Percentiles rank a stretch among this genome's conserved stretches.
Conservation (phyloP, 495 filamentous ascomycete genomes). For the Sordaria brevicollis region DNA sequence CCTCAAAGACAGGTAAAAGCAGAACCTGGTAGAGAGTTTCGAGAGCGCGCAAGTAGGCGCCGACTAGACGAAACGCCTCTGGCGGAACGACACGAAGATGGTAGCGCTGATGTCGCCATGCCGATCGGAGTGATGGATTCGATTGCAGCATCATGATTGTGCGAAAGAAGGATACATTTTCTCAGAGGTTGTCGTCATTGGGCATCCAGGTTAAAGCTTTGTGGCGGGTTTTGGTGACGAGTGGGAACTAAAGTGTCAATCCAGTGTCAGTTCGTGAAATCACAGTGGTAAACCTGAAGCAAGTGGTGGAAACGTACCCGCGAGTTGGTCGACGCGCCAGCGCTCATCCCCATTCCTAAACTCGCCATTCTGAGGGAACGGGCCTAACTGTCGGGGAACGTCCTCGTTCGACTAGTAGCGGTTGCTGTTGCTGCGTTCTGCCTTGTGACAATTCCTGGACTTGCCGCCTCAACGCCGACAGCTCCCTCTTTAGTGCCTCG, state of each 20-base stretch:
- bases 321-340: background rate
- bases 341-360: background rate
- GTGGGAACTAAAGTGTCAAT: background rate
- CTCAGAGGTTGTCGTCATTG: background rate
- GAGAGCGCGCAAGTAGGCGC: constrained; percentile 39
- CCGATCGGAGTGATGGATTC: background rate
- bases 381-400: background rate
- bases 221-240: background rate
- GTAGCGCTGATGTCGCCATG: background rate
- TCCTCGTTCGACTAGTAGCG: background rate
- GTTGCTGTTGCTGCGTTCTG: background rate
- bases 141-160: background rate
- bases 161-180: background rate
- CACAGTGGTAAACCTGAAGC: background rate
- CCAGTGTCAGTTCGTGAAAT: background rate
- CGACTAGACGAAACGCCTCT: constrained; percentile 35
- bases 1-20: constrained; percentile 39
- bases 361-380: background rate
- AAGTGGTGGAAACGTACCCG: background rate
- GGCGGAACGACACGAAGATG: background rate
- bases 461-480: background rate
- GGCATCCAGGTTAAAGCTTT: background rate
- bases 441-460: background rate
- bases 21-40: constrained; percentile 46
- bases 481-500: background rate